Base-by-base conservation (phyloP, 2,329 filamentous ascomycete genomes). In the Nannizziopsis arthrosporioides region DNA sequence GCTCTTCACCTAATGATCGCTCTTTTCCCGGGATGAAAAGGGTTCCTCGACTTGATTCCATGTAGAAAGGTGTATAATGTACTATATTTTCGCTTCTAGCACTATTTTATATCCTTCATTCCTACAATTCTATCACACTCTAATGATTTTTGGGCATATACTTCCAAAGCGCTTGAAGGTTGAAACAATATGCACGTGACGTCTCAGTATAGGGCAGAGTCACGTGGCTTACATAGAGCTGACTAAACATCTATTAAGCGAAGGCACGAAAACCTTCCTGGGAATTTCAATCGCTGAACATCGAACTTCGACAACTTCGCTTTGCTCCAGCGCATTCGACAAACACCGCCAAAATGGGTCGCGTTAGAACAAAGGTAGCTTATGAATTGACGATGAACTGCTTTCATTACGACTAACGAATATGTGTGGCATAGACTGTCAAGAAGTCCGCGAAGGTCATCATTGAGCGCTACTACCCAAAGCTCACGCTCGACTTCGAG, bases 401-500 rank as follows among this genome's bases (percentile, higher is more conserved):
- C 22, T 27, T 27, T 27, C 38, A 48, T 22, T 5, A 3, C 15
- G 5, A 9, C 35, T n/a, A n/a, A n/a, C 35, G 35, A 9, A 37
- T 37, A 3, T 37, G 10, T 27, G 22, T 27, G 22, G n/a, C 30
- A 54, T 52, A 76, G 77, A 83, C 80, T 62, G 81, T 84, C 67
- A 84, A 84, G 76, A 82, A 82, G 73, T 84, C 81, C 79, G 89
- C 92, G 77, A 98, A 98, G 85, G 88, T 95, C 81, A 90, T 96
- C 78, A 96, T 98, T 75, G 89, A 95, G 84, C 81, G 85, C 61
- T 93, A 92, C 80, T 93, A 94, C 77, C 92, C 92, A 69, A 88
- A 87, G 76, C 80, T 98, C 72, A 95, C 89, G 58, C 86, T 96
- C 68, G 92, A 98, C 79, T 98, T 98, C 78, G 92, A 98, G 84